Evolutionary conservation across 1,284 basidiomycete genomes (phyloP).

Genomic region (Anthracocystis setariae): DNA sequence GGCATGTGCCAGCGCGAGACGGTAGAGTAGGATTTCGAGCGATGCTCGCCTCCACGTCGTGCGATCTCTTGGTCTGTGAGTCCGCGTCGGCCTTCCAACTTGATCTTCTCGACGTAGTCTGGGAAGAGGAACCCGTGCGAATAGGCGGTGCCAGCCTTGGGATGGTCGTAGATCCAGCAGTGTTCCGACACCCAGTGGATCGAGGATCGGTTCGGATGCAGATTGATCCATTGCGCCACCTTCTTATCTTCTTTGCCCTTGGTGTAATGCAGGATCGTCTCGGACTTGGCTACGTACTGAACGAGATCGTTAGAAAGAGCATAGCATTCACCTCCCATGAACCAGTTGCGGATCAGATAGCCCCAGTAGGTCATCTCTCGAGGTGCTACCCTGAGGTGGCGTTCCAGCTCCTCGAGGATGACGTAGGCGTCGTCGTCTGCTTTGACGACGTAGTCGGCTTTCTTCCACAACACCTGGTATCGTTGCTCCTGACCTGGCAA

Average conservation of each 20-base stretch:
- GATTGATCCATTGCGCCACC: constrained; percentile 87
- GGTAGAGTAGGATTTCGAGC: constrained; percentile 79
- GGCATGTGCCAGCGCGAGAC: constrained; percentile 84
- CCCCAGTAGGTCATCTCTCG: constrained; percentile 65
- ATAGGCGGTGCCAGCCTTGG: constrained; percentile 85
- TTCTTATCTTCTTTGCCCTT: constrained; percentile 94
- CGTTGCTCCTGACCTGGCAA: constrained; percentile 22
- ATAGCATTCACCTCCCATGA: constrained; percentile 97
- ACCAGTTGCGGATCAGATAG: constrained; percentile 86
- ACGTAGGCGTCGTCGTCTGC: constrained; percentile 66
- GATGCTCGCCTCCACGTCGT: constrained; percentile 69
- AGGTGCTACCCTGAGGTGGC: constrained; percentile 63
- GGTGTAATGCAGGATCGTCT: constrained; percentile 75
- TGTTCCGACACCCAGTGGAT: constrained; percentile 90
- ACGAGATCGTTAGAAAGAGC: constrained; percentile 89
- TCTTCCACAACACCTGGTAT: constrained; percentile 64
- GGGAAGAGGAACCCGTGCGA: constrained; percentile 98
- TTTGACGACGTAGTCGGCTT: constrained; percentile 66
- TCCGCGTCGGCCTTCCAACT: constrained; percentile 67
- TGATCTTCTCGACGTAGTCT: constrained; percentile 81
- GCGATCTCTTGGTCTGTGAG: constrained; percentile 67
- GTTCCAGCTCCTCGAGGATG: constrained; percentile 64
- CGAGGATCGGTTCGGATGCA: constrained; percentile 81
- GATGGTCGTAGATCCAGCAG: constrained; percentile 99
- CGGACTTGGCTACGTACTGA: constrained; percentile 83